Evolutionary conservation across 768 basidiomycete genomes (phyloP).

Genomic region (Hirschioporus abietinus): DNA sequence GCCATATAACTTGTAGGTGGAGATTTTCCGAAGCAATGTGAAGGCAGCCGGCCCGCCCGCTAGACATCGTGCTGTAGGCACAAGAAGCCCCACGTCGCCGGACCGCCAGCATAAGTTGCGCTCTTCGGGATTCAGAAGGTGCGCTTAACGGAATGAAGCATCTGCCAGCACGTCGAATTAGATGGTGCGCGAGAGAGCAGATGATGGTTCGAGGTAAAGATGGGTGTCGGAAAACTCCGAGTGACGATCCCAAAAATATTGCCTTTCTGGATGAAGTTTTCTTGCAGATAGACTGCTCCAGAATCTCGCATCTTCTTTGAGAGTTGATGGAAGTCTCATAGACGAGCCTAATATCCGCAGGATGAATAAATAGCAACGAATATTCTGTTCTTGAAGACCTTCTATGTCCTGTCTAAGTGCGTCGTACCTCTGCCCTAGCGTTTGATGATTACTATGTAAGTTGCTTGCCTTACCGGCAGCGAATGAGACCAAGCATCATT

Average conservation of each 20-base stretch:
- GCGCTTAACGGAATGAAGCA: neutral
- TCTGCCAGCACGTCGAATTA: neutral
- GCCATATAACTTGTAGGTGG: neutral
- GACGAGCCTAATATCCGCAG: neutral
- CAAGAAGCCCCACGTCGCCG: neutral
- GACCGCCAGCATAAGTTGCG: neutral
- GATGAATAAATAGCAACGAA: neutral
- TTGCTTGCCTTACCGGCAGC: no score
- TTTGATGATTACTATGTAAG: neutral
- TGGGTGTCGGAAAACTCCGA: neutral
- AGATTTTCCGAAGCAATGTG: constrained; percentile 1
- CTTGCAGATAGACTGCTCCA: neutral
- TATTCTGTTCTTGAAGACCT: neutral
- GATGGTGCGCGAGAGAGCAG: neutral
- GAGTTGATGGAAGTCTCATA: neutral
- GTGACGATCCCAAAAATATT: neutral
- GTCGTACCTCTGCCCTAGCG: neutral
- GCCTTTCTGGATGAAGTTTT: neutral
- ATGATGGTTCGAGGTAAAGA: neutral
- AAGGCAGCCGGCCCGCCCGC: neutral
- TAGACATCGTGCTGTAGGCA: neutral
- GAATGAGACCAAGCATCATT: no score
- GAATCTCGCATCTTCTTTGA: neutral
- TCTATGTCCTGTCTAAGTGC: neutral
- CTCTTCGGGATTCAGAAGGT: neutral